These are phyloP conservation scores for Solanum chmielewskii DNA, from an alignment of 257 asterid species.

Conservation along the genomic window DNA sequence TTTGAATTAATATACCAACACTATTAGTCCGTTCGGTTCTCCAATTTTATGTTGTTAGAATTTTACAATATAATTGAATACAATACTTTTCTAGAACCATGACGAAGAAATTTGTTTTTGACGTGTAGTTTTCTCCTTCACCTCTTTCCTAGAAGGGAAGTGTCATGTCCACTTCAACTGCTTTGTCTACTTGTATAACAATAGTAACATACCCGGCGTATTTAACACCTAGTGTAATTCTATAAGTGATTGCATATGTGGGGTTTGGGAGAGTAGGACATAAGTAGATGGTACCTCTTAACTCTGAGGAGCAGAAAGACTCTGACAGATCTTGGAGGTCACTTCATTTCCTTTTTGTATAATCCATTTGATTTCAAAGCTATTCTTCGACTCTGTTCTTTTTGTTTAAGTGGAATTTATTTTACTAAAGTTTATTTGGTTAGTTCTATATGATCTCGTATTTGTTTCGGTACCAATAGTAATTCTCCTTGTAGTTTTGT, in stretches of 20 bases:
- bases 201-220: too few species aligned
- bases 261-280: too few species aligned
- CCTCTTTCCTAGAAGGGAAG: neutral
- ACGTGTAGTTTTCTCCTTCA: neutral
- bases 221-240: too few species aligned
- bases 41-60: too few species aligned
- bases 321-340: neutral
- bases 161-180: neutral
- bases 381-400: neutral
- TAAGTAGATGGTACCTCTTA: too few species aligned
- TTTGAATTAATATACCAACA: neutral
- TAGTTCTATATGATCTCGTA: neutral
- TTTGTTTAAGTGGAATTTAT: neutral
- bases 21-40: too few species aligned
- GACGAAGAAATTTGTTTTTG: neutral
- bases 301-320: too few species aligned
- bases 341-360: neutral
- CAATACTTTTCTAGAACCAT: neutral
- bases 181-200: too few species aligned
- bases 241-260: too few species aligned
- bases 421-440: neutral
- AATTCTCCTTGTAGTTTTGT: neutral
- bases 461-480: neutral
- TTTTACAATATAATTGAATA: too few species aligned
- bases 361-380: neutral